A percentile compares a stretch with the other conserved stretches of the same genome.
phyloP scores from a whole-genome alignment of 2,329 filamentous ascomycete species.

The Penicillium rolfsii region DNA sequence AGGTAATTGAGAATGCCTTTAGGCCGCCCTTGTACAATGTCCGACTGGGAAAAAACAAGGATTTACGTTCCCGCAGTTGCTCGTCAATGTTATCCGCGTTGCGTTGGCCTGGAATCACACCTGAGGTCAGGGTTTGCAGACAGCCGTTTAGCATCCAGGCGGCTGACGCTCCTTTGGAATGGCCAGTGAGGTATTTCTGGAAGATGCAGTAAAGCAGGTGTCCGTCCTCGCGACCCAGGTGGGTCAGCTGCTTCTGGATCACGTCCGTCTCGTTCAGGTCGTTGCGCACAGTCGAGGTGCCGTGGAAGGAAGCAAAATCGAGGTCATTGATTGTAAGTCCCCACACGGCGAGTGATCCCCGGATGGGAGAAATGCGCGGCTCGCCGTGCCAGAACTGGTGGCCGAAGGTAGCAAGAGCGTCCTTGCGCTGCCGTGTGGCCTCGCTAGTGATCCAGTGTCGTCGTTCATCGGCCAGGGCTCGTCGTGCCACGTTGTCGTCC shows the following conservation, averaged over 20 bases:
- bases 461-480: neutral
- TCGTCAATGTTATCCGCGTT: constrained; percentile 92
- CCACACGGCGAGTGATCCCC: neutral
- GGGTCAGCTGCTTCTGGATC: neutral
- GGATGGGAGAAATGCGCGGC: neutral
- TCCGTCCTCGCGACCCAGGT: neutral
- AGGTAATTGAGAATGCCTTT: constrained; percentile 1
- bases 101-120: constrained; percentile 89
- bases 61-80: neutral
- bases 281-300: neutral
- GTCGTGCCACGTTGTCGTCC: neutral
- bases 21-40: neutral
- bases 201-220: neutral
- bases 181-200: constrained; percentile 95
- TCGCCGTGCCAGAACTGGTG: neutral
- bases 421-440: neutral
- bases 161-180: constrained; percentile 96
- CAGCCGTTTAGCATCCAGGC: constrained; percentile 99
- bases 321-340: constrained; percentile 1
- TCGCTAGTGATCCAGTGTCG: neutral
- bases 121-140: constrained; percentile 87
- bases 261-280: neutral
- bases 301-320: constrained; percentile 1
- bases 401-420: constrained; percentile 1
- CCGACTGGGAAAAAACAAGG: neutral